phyloP scores from a whole-genome alignment of 345 rosid species.

The Excoecaria agallocha region DNA sequence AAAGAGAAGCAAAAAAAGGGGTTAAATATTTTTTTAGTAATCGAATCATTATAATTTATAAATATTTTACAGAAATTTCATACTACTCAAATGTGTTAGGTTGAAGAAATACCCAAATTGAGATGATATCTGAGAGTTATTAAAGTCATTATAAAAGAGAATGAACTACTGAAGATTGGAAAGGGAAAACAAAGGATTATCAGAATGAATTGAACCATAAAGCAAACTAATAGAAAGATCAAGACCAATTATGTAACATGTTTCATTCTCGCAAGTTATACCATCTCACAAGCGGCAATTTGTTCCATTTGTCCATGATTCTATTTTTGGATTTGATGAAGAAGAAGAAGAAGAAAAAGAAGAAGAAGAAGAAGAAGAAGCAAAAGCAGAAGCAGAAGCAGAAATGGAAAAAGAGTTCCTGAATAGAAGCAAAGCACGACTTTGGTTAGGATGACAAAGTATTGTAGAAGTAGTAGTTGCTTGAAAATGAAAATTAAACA shows the following conservation, averaged over 20 bases:
- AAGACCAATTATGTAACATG: neutral
- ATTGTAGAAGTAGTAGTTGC: neutral
- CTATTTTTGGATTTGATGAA: slow-evolving; percentile 2
- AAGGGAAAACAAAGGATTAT: slow-evolving; percentile 13
- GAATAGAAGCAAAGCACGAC: slow-evolving; percentile 20
- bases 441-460: slow-evolving; percentile 4
- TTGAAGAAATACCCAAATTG: slow-evolving; percentile 4
- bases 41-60: too few species aligned
- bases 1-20: too few species aligned
- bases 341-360: neutral
- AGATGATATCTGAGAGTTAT: neutral
- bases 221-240: neutral
- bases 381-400: neutral
- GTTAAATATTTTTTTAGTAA: too few species aligned
- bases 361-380: too few species aligned
- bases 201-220: neutral
- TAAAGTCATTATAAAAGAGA: slow-evolving; percentile 30
- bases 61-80: too few species aligned
- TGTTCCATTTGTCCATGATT: neutral
- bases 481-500: neutral
- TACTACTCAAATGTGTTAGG: too few species aligned
- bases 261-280: too few species aligned
- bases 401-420: neutral
- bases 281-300: too few species aligned
- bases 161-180: slow-evolving; percentile 22